These are phyloP conservation scores for Macrolepiota dolichaula DNA, from an alignment of 768 basidiomycete genomes.

Conservation along the genomic window DNA sequence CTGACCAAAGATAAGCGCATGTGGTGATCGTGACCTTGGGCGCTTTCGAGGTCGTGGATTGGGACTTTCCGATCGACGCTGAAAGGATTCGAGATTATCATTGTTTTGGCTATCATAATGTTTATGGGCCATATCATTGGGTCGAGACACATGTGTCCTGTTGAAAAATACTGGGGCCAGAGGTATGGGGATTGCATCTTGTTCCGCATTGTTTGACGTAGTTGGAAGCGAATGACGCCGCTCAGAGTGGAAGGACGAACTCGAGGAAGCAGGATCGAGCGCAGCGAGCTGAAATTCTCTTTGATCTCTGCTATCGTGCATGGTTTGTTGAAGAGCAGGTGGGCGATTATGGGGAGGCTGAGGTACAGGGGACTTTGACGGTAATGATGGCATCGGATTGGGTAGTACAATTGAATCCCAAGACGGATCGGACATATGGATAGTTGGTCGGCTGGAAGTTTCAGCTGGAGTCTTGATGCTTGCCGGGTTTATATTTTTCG, in stretches of 20 bases:
- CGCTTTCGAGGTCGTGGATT: slow-evolving; percentile 2
- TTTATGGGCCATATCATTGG: background rate
- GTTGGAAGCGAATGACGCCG: background rate
- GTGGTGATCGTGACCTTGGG: background rate
- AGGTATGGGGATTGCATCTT: slow-evolving; percentile 2
- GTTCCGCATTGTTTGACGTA: background rate
- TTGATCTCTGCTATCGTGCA: background rate
- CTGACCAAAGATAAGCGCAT: background rate
- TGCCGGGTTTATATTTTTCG: background rate
- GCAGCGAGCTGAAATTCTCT: background rate
- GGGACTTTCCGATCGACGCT: background rate
- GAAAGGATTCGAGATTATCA: background rate
- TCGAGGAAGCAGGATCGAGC: background rate
- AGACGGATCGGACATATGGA: background rate
- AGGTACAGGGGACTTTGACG: background rate
- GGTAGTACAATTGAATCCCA: background rate
- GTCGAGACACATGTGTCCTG: background rate
- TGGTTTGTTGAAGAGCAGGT: background rate
- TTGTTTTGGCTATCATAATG: background rate
- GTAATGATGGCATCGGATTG: background rate
- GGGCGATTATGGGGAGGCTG: background rate
- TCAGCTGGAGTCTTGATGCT: background rate
- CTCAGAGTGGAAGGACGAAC: background rate
- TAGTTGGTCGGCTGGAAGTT: background rate
- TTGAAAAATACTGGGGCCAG: background rate